These are phyloP conservation scores for Metarhizium robertsii DNA, from an alignment of 2,329 filamentous ascomycete genomes.

Conservation along the genomic window DNA sequence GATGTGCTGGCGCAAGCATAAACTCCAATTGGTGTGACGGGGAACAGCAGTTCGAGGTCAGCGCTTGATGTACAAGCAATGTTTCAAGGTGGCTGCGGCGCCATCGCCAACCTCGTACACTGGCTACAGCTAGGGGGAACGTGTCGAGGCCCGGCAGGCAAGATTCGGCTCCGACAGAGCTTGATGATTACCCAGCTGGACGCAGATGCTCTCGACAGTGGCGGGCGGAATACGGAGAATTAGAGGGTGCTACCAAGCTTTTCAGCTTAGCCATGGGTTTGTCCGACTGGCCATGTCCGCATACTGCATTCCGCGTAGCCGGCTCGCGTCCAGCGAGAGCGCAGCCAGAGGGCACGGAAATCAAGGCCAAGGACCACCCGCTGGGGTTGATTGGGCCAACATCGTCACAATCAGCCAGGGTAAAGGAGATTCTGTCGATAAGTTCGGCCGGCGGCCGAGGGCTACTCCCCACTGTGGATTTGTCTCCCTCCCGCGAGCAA, in stretches of 20 bases:
- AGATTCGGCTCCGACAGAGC: slow-evolving; percentile 2
- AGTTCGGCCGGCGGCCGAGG: slow-evolving; percentile 1
- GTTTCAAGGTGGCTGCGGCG: not conserved
- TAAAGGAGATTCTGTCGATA: not conserved
- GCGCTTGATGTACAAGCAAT: not conserved
- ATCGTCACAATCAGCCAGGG: not conserved
- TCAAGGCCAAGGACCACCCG: not conserved
- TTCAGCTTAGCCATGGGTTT: not conserved
- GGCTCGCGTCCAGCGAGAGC: not conserved
- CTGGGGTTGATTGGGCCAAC: not conserved
- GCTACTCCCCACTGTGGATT: not conserved
- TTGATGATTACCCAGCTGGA: not conserved
- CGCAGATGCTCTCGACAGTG: too few relatives aligned
- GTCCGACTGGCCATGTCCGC: too few relatives aligned
- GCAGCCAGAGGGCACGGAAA: not conserved
- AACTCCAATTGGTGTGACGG: not conserved
- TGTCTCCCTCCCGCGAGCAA: not conserved
- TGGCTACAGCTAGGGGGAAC: not conserved
- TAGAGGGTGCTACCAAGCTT: not conserved
- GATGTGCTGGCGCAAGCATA: not conserved
- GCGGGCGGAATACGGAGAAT: too few relatives aligned
- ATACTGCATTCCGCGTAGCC: too few relatives aligned
- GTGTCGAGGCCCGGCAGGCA: slow-evolving; percentile 2
- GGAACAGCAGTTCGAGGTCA: not conserved
- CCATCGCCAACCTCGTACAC: not conserved